Base-by-base conservation (phyloP, 768 basidiomycete genomes). In the Mrakia blollopis region DNA sequence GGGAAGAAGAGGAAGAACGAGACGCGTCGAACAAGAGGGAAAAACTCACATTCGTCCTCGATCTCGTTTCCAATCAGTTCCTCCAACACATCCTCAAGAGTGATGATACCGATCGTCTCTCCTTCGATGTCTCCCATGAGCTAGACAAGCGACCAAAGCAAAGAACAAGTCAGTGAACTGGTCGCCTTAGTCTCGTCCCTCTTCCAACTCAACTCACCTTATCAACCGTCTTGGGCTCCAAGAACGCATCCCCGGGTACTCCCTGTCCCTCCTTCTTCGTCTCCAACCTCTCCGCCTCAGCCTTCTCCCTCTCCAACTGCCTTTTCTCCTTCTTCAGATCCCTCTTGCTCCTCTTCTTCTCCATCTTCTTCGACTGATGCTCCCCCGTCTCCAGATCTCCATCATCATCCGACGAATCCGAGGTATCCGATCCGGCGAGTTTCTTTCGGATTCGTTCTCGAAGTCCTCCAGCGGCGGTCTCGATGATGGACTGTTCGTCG, bases 21-120 rank as follows among this genome's bases (percentile, higher is more conserved):
- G n/a, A 44, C 21, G 67, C 35, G 35, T 28, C 5, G 37, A 28
- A 18, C n/a, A 37, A 35, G 23, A 18, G 18, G 3, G 4, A 14
- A 30, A n/a, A 9, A 72, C 71, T 32, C 39, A 72, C 71, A 94
- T 84, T 94, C 93, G 81, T 94, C 92, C 78, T 92, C 92, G 72
- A 95, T 94, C 81, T 94, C 93, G 84, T 94, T 92, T 21, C 93
- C 93, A 74, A 95, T 94, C 16, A 95, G 86, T 81, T 94, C 93
- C 88, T 96, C 94, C 14, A 96, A 86, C 13, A 96, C 92, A 79
- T 96, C 94, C 83, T 96, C 94, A 2, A 96, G 87, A 0, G 94
- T 96, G 78, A 96, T 94, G 80, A 96, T 93, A 70, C 94, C 94
- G 35, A 94, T 86, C 3, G 92, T 93, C 86, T 90, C 91, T 47